Evolutionary conservation across 352 stramenopile species (phyloP).

Genomic region (Globisporangium polare): DNA sequence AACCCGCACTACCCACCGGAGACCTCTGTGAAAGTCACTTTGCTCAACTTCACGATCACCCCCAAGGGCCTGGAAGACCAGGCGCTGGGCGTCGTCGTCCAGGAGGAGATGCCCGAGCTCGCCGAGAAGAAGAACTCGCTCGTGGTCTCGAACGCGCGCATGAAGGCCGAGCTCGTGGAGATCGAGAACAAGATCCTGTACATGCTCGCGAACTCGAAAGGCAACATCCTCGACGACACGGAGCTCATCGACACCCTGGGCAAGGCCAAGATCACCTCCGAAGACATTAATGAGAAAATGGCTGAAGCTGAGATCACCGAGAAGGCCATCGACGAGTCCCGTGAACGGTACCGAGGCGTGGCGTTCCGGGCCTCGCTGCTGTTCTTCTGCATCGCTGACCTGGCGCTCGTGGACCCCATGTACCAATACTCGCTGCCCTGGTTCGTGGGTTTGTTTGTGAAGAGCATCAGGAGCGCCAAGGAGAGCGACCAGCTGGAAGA

Average conservation of each 20-base stretch:
- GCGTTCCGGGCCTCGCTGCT: slow-evolving; percentile 87
- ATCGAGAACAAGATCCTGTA: slow-evolving; percentile 94
- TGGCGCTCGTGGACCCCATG: slow-evolving; percentile 90
- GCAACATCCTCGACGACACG: slow-evolving; percentile 92
- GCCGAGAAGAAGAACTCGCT: slow-evolving; percentile 93
- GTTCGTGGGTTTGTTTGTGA: slow-evolving; percentile 91
- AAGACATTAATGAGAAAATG: slow-evolving; percentile 93
- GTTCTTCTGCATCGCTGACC: slow-evolving; percentile 92
- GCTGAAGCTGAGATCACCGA: slow-evolving; percentile 90
- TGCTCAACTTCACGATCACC: slow-evolving; percentile 94
- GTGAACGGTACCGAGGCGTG: slow-evolving; percentile 87
- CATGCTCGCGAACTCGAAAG: slow-evolving; percentile 91
- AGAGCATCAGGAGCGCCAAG: slow-evolving; percentile 80
- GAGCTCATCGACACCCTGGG: slow-evolving; percentile 91
- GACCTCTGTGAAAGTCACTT: slow-evolving; percentile 90
- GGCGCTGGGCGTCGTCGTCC: slow-evolving; percentile 88
- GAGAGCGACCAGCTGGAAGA: slow-evolving; percentile 84
- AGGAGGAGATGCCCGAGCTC: slow-evolving; percentile 92
- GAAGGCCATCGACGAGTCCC: slow-evolving; percentile 87
- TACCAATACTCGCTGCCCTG: slow-evolving; percentile 94
- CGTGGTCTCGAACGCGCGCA: slow-evolving; percentile 88
- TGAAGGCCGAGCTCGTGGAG: slow-evolving; percentile 91
- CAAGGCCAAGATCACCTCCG: slow-evolving; percentile 89
- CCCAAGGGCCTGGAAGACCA: slow-evolving; percentile 89
- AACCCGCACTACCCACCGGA: slow-evolving; percentile 93